These are phyloP conservation scores for Kalmanozyma brasiliensis DNA, from an alignment of 1,284 basidiomycete genomes.

Conservation along the genomic window DNA sequence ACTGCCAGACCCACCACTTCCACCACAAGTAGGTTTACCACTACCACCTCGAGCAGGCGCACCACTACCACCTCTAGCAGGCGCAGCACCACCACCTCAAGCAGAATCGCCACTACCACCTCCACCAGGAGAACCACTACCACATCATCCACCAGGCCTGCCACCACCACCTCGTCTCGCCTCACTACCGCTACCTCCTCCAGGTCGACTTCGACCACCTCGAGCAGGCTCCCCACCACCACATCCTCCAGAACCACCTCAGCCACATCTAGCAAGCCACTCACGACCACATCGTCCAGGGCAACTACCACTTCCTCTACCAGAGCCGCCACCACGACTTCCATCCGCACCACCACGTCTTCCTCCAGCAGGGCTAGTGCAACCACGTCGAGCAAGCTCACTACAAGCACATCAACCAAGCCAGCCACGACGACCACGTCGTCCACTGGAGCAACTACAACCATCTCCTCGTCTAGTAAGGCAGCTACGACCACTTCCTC, in stretches of 20 bases:
- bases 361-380: neutral
- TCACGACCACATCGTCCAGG: neutral
- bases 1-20: neutral
- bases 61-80: neutral
- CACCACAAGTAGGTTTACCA: neutral
- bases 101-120: neutral
- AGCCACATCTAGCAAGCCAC: no score
- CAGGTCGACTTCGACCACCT: neutral
- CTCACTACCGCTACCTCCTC: no score
- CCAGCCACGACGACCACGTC: neutral
- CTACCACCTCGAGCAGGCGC: neutral
- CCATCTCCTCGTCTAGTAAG: neutral
- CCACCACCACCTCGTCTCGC: neutral
- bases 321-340: neutral
- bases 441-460: neutral
- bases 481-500: neutral
- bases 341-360: no score
- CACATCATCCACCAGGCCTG: no score
- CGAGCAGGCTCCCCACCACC: no score
- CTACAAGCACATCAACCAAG: neutral
- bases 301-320: neutral
- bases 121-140: neutral
- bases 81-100: neutral
- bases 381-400: no score
- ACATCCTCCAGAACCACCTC: neutral